Base-by-base conservation (phyloP, 2,329 filamentous ascomycete genomes). In the Colletotrichum somersetense region DNA sequence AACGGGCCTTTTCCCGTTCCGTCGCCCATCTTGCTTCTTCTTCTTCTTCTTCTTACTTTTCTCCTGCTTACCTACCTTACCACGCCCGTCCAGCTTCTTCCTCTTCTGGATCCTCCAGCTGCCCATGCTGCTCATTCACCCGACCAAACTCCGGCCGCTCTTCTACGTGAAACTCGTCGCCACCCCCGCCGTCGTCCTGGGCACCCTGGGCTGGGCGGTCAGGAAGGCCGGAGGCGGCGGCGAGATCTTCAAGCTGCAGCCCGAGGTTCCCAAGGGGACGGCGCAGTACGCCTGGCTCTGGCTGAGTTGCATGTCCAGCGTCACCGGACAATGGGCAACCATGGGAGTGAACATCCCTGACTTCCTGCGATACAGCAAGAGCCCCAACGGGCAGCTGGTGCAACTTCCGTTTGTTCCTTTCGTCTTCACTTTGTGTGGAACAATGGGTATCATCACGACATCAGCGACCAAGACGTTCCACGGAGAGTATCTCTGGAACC, bases 101-200 rank as follows among this genome's bases (percentile, higher is more conserved):
- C 75, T 91, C n/a, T 89, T 89, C 77, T 89, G 86, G 86, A 77
- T 85, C 0, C 76, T 88, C 1, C 87, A 89, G 75, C 79, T 89
- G 16, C 88, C 81, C 73, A 79, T 90, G 53, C 77, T 91, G 11
- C 79, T 88, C 66, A 89, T 91, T 73, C 88, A 87, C 42, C 86
- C 87, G 1, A 86, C 86, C 65, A 85, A 83, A 62, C 81, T 91
- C 20, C 81, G 86, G 58, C 88, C 83, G 76, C 76, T 90, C 52
- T 89, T 89, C 73, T 67, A 89, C 1, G 81, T 88, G n/a, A 86
- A 88, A 2, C 90, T 74, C 3, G 46, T 77, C 20, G 52, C 70
- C 26, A 75, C 73, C 14, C 67, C 72, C 2, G 75, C 72, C 2
- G 66, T 74, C 7, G 64, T 74, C 23, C 42, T 73, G 10, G 73